Base-by-base conservation (phyloP, 225 moss, liverwort and hornwort genomes). In the Anthoceros angustus region DNA sequence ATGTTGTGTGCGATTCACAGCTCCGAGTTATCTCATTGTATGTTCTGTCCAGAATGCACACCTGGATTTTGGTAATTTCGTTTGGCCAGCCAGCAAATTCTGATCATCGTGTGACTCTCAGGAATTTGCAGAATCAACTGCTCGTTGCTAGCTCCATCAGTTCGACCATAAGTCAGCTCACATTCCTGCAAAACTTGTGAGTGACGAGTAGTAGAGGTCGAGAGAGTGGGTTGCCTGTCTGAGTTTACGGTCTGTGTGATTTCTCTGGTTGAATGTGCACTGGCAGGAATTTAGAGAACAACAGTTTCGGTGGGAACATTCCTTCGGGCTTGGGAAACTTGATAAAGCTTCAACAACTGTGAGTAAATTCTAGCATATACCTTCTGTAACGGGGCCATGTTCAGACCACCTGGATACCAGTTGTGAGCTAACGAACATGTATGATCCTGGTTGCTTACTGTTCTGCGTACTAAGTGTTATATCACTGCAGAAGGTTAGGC, bases 151-250 rank as follows among this genome's bases (percentile, higher is more conserved):
- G n/a, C 23, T 18, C 55, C 18, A 55, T 55, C 55, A 55, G 55
- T 55, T 15, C 55, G 18, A 15, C 18, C 16, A 0, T 55, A 23
- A 55, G 55, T 12, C 18, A 23, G 55, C 55, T 55, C 23, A 18
- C 55, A 7, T 55, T 15, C 55, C 55, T 55, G 10, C 55, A 55
- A 55, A 15, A 55, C 55, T 55, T 55, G 55, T 55, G n/a, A 55
- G 55, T 55, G n/a, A 55, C 55, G n/a, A 55, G 23, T 23, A 55
- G 18, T 55, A 18, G 1, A 15, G 18, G 18, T 23, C 55, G 8
- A 23, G 5, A 55, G 5, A 55, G 55, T 15, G 12, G 8, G 55
- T 32, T 32, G 32, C 32, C 32, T 18, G 16, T 55, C 55, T 18
- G n/a, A 20, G 5, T 55, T n/a, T n/a, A n/a, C n/a, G n/a, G n/a